Conservation (phyloP, 1,284 basidiomycete species). For the Fomes fomentarius region DNA sequence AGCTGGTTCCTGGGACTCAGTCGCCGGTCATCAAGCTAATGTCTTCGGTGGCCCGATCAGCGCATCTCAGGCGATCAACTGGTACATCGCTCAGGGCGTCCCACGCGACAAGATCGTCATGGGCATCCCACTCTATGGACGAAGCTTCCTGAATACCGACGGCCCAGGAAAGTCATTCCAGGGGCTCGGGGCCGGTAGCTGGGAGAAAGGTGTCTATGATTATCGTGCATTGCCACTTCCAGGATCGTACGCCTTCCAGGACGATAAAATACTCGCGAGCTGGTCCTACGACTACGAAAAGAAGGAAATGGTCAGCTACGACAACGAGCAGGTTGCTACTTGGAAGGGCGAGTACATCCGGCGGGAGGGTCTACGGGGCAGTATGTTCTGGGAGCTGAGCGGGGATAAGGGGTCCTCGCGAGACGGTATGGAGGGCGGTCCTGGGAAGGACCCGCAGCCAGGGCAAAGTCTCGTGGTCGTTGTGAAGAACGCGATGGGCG, state of each 20-base stretch:
- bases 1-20: slow-evolving; percentile 84
- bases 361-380: slow-evolving; percentile 71
- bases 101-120: slow-evolving; percentile 82
- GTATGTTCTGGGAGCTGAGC: slow-evolving; percentile 88
- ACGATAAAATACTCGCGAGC: slow-evolving; percentile 63
- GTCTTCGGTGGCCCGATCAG: slow-evolving; percentile 72
- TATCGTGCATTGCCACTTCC: slow-evolving; percentile 79
- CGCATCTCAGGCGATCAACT: slow-evolving; percentile 71
- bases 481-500: slow-evolving; percentile 77
- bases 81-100: slow-evolving; percentile 78
- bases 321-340: slow-evolving; percentile 66
- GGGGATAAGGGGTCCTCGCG: slow-evolving; percentile 73
- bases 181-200: slow-evolving; percentile 74
- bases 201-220: slow-evolving; percentile 84
- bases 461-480: slow-evolving; percentile 61
- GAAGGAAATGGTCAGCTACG: slow-evolving; percentile 82
- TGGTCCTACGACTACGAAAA: slow-evolving; percentile 74
- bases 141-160: slow-evolving; percentile 85
- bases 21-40: slow-evolving; percentile 89
- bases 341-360: slow-evolving; percentile 81
- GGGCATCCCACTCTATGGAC: slow-evolving; percentile 90
- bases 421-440: slow-evolving; percentile 65
- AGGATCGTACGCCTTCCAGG: slow-evolving; percentile 61
- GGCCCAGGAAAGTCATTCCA: slow-evolving; percentile 83
- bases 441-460: slow-evolving; percentile 38